Base-by-base conservation (phyloP, 1,284 basidiomycete genomes). In the Cutaneotrichosporon arboriforme region DNA sequence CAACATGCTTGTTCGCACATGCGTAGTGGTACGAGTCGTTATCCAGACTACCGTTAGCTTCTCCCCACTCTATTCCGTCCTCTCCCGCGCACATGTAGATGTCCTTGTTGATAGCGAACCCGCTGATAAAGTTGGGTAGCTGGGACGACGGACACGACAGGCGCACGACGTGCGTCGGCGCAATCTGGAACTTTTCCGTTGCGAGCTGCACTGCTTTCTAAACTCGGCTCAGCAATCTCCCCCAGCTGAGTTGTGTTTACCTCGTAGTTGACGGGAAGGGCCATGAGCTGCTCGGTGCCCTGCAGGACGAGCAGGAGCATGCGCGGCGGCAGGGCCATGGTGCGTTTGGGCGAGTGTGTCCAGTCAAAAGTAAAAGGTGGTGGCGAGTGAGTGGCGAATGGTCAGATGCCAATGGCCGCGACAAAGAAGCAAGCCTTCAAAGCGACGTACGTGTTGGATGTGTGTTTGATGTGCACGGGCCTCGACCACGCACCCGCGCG, bases 11-110 rank as follows among this genome's bases (percentile, higher is more conserved):
- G 13, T 66, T 65, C 1, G 68, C 69, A 48, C 69, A 70, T 12
- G 68, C 71, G 52, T 73, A 72, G 51, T 66, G 59, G 55, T 62
- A 73, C 31, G 69, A 70, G 52, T 70, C 69, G 49, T 68, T 69
- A 40, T 73, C 71, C 20, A 63, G 55, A 21, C 71, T 72, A 49
- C 17, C 7, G 45, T 46, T 20, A 52, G 39, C 39, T 22, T n/a
- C 7, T n/a, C 26, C 26, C 26, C 26, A 31, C 14, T n/a, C n/a
- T 41, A 5, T 9, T 21, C 17, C 4, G 10, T 12, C 12, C 20
- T 22, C 8, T 14, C 4, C n/a, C 10, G 49, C 69, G 52, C 47
- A 73, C 70, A 73, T 62, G 61, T 61, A 69, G 35, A 73, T 52
- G n/a, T 66, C 62, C 4, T 8, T 4, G 39, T 49, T 33, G 38